phyloP scores from a whole-genome alignment of 306 rosid genomes.

The Pterocarpus santalinus region DNA sequence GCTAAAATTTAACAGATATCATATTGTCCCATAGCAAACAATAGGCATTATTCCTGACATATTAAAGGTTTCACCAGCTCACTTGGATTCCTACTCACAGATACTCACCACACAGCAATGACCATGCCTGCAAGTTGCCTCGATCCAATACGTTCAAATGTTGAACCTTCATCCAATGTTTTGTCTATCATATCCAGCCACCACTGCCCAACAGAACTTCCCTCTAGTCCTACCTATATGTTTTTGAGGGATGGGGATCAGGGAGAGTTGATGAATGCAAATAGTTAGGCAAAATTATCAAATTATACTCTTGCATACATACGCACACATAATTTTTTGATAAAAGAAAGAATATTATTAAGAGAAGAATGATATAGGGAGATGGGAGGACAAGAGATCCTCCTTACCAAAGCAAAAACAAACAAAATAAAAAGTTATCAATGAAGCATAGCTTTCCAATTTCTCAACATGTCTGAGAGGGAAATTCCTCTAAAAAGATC shows the following conservation, averaged over 20 bases:
- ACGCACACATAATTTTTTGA: not conserved
- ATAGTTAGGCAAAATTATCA: slow-evolving; percentile 35
- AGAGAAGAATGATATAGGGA: no score
- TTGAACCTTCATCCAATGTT: slow-evolving; percentile 88
- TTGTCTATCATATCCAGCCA: slow-evolving; percentile 98
- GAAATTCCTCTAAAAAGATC: no score
- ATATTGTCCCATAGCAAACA: slow-evolving; percentile 27
- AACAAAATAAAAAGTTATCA: no score
- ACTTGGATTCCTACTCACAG: slow-evolving; percentile 34
- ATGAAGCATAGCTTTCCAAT: no score
- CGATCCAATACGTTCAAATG: slow-evolving; percentile 94
- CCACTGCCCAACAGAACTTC: slow-evolving; percentile 97
- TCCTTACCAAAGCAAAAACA: no score
- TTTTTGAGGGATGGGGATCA: slow-evolving; percentile 42
- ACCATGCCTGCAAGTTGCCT: slow-evolving; percentile 99
- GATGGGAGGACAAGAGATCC: no score
- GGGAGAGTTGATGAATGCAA: slow-evolving; percentile 37
- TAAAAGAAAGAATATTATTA: no score
- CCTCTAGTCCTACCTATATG: slow-evolving; percentile 95
- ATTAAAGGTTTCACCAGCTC: slow-evolving; percentile 40
- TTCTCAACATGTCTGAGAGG: no score
- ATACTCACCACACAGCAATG: slow-evolving; percentile 87
- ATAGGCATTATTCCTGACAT: slow-evolving; percentile 43
- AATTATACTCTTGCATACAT: slow-evolving; percentile 11
- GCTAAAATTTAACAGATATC: slow-evolving; percentile 23